These are phyloP conservation scores for Aspergillus ibericus DNA, from an alignment of 2,329 filamentous ascomycete genomes.

Conservation along the genomic window DNA sequence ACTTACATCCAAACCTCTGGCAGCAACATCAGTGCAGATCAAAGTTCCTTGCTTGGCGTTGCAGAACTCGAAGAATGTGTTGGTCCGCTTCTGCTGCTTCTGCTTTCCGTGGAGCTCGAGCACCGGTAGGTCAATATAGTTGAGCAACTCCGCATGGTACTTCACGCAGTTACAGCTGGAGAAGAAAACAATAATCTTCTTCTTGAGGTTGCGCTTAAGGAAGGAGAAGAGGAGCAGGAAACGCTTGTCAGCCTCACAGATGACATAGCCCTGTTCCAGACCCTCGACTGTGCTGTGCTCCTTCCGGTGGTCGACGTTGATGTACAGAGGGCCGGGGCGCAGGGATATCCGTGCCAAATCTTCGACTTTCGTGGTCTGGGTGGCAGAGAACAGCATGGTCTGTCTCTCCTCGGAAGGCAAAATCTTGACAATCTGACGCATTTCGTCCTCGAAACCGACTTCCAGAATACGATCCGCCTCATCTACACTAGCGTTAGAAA, in stretches of 20 bases:
- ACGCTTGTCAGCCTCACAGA: slow-evolving; percentile 89
- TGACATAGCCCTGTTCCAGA: slow-evolving; percentile 91
- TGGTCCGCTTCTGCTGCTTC: slow-evolving; percentile 98
- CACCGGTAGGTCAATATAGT: slow-evolving; percentile 93
- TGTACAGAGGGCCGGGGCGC: slow-evolving; percentile 85
- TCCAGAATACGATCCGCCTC: slow-evolving; percentile 96
- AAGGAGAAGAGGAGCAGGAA: slow-evolving; percentile 95
- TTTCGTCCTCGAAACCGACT: slow-evolving; percentile 98
- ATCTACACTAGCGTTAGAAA: slow-evolving; percentile 49
- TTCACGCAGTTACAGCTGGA: slow-evolving; percentile 90
- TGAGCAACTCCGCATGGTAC: slow-evolving; percentile 92
- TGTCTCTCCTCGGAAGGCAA: slow-evolving; percentile 83
- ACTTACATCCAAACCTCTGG: slow-evolving; percentile 81
- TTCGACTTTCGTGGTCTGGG: slow-evolving; percentile 97
- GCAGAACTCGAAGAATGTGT: slow-evolving; percentile 96
- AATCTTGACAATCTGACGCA: slow-evolving; percentile 94
- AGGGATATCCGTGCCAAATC: slow-evolving; percentile 93
- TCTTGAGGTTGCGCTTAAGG: slow-evolving; percentile 85
- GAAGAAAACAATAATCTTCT: slow-evolving; percentile 98
- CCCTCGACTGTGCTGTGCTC: slow-evolving; percentile 90
- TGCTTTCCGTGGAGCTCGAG: slow-evolving; percentile 89
- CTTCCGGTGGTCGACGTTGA: slow-evolving; percentile 91
- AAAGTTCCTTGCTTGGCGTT: slow-evolving; percentile 82
- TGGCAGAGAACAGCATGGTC: slow-evolving; percentile 98
- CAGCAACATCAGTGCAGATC: slow-evolving; percentile 95